Conservation (phyloP, 306 rosid genomes). For the Acacia melanoxylon region DNA sequence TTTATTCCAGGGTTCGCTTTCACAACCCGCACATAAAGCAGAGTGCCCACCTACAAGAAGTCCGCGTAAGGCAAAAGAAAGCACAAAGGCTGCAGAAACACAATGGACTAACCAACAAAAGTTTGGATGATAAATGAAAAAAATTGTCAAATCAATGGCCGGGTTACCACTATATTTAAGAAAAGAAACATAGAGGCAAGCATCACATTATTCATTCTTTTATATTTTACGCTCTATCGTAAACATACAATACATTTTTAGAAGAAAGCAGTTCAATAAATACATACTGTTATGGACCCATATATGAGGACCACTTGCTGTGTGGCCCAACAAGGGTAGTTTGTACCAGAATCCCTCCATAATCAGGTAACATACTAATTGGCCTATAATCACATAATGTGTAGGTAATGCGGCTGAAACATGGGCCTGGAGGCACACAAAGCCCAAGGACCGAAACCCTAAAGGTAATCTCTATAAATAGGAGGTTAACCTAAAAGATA, state of each 20-base stretch:
- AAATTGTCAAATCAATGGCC: slow-evolving; percentile 9
- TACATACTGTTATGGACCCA: too few relatives aligned
- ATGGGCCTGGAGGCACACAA: too few relatives aligned
- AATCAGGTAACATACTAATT: too few relatives aligned
- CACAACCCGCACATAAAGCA: slow-evolving; percentile 74
- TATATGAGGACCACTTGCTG: too few relatives aligned
- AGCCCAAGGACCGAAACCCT: too few relatives aligned
- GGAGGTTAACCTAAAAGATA: too few relatives aligned
- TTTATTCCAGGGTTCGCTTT: slow-evolving; percentile 87
- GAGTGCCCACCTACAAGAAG: slow-evolving; percentile 66
- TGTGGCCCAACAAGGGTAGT: too few relatives aligned
- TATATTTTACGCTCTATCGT: background rate
- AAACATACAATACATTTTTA: background rate
- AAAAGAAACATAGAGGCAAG: background rate
- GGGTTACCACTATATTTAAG: slow-evolving; percentile 13
- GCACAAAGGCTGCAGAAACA: slow-evolving; percentile 3
- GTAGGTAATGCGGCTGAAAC: too few relatives aligned
- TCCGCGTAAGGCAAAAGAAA: slow-evolving; percentile 28
- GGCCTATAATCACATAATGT: too few relatives aligned
- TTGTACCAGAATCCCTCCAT: too few relatives aligned
- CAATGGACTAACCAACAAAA: slow-evolving; percentile 6
- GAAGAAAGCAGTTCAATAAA: background rate
- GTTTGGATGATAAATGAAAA: background rate
- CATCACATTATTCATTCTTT: background rate
- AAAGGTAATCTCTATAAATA: too few relatives aligned